These are phyloP conservation scores for Thermothielavioides terrestris DNA, from an alignment of 495 filamentous ascomycete genomes.

Conservation along the genomic window DNA sequence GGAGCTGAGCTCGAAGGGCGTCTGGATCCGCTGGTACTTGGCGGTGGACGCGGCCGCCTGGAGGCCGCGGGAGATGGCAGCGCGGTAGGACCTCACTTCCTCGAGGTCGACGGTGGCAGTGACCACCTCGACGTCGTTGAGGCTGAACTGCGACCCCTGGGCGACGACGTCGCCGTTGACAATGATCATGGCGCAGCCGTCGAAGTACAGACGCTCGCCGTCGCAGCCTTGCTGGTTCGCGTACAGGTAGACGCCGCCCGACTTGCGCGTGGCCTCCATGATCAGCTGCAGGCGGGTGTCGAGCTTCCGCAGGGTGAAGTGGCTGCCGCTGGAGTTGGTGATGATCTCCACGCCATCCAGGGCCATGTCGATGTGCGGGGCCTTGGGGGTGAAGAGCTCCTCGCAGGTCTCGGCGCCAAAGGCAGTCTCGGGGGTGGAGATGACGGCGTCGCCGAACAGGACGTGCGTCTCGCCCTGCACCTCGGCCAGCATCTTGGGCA, in stretches of 20 bases:
- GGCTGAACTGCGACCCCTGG: constrained; percentile 63
- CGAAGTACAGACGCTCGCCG: constrained; percentile 48
- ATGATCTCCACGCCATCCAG: constrained; percentile 65
- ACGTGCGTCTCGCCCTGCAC: constrained; percentile 54
- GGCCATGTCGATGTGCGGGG: constrained; percentile 45
- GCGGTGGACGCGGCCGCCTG: constrained; percentile 43
- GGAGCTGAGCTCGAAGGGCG: constrained; percentile 29
- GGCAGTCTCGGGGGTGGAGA: constrained; percentile 62
- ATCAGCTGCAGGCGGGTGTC: constrained; percentile 67
- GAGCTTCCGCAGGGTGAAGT: constrained; percentile 66
- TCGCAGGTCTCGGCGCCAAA: constrained; percentile 71
- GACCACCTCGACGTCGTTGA: constrained; percentile 78
- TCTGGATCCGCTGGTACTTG: constrained; percentile 34
- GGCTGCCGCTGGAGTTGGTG: constrained; percentile 65
- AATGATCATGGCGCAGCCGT: constrained; percentile 73
- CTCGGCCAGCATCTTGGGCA: constrained; percentile 56
- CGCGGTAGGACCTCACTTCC: constrained; percentile 54
- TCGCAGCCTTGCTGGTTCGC: constrained; percentile 66
- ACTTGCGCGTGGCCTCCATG: constrained; percentile 62
- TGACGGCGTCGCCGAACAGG: constrained; percentile 67
- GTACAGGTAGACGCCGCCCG: constrained; percentile 64
- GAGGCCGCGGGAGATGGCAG: constrained; percentile 43
- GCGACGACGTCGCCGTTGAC: constrained; percentile 61
- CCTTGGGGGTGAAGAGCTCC: constrained; percentile 64
- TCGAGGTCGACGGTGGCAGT: constrained; percentile 77